These are phyloP conservation scores for Vigna nakashimae DNA, from an alignment of 306 rosid genomes.

Conservation along the genomic window DNA sequence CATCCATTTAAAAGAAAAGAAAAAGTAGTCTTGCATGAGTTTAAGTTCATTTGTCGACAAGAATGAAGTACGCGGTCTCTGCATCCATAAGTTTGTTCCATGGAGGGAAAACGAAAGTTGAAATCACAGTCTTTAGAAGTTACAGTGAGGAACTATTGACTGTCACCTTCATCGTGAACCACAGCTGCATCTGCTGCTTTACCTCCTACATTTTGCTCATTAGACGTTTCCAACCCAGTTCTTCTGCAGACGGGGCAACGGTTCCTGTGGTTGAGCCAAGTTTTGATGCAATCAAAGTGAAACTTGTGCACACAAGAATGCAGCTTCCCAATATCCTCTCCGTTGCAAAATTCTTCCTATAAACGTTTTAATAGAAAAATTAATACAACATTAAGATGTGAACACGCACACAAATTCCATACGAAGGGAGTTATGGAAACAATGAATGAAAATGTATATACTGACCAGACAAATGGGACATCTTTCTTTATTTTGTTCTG, in stretches of 20 bases:
- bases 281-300: constrained; percentile 44
- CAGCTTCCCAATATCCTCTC: constrained; percentile 42
- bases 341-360: neutral
- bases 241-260: constrained; percentile 50
- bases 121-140: neutral
- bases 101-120: neutral
- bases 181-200: neutral
- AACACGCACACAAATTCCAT: neutral
- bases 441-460: neutral
- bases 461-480: neutral
- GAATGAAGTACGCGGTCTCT: neutral
- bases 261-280: constrained; percentile 50
- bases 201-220: neutral
- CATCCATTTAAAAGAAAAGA: neutral
- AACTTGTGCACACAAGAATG: constrained; percentile 46
- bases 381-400: neutral
- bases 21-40: neutral
- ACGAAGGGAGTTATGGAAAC: no score
- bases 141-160: neutral
- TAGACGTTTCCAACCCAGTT: neutral
- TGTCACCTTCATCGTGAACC: neutral
- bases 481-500: neutral
- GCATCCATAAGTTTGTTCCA: neutral
- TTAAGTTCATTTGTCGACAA: neutral
- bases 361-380: neutral